phyloP scores from a whole-genome alignment of 2,329 filamentous ascomycete species.

The Calonectria pseudoturangicola region DNA sequence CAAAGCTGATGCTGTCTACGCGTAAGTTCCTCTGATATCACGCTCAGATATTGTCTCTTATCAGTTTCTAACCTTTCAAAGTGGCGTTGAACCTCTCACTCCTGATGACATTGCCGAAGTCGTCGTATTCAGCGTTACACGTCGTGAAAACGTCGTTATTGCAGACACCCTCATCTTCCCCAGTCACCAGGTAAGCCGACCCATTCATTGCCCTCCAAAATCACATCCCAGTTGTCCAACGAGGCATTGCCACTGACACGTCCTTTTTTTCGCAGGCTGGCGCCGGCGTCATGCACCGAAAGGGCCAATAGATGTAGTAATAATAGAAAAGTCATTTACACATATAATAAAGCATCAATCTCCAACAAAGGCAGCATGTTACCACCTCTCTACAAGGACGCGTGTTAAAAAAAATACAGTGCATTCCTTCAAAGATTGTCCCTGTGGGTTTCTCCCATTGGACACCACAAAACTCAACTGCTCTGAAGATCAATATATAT shows the following conservation, averaged over 20 bases:
- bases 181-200: constrained; percentile 83
- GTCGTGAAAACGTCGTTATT: constrained; percentile 92
- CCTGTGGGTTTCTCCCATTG: too few species aligned
- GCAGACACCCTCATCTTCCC: constrained; percentile 92
- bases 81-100: constrained; percentile 87
- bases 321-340: constrained; percentile 24
- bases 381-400: background rate
- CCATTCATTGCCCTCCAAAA: background rate
- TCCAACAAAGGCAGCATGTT: background rate
- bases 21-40: constrained; percentile 69
- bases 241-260: constrained; percentile 31
- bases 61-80: constrained; percentile 56
- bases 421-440: too few species aligned
- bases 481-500: too few species aligned
- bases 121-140: constrained; percentile 88
- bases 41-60: background rate
- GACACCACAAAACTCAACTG: too few species aligned
- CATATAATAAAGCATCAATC: background rate
- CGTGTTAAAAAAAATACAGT: too few species aligned
- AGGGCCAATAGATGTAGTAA: constrained; percentile 38
- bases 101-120: constrained; percentile 94
- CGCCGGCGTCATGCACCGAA: constrained; percentile 58
- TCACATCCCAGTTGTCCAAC: too few species aligned
- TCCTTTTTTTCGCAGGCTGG: constrained; percentile 52
- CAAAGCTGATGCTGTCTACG: constrained; percentile 93